A percentile compares a stretch with the other conserved stretches of the same genome.
Evolutionary conservation across 306 rosid species (phyloP).

Genomic region (Hippophae rhamnoides): DNA sequence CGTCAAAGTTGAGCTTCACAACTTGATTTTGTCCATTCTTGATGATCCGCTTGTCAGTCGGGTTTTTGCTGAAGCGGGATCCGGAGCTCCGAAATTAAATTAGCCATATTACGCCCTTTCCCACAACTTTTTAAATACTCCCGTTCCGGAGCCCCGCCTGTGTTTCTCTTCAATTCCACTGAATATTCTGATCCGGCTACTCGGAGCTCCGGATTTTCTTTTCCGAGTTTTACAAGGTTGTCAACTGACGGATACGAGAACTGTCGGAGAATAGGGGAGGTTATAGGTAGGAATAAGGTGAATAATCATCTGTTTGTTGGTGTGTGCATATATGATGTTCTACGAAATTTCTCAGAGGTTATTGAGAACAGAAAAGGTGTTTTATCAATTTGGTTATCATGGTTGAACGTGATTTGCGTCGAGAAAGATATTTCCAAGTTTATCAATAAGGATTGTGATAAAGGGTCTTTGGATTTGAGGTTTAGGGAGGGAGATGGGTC

Average conservation of each 20-base stretch:
- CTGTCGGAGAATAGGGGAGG: conserved; percentile 60
- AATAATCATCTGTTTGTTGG: conserved; percentile 79
- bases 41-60: conserved; percentile 96
- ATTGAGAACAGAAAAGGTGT: conserved; percentile 34
- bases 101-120: conserved; percentile 64
- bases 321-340: conserved; percentile 50
- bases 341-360: conserved; percentile 37
- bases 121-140: conserved; percentile 50
- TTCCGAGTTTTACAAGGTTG: conserved; percentile 18
- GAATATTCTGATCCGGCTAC: conserved; percentile 32
- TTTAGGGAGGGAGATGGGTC: conserved; percentile 40
- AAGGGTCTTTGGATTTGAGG: conserved; percentile 21
- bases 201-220: conserved; percentile 38
- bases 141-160: conserved; percentile 49
- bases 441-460: conserved; percentile 22
- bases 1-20: conserved; percentile 82
- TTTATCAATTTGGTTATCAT: conserved; percentile 44
- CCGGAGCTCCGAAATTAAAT: conserved; percentile 89
- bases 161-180: conserved; percentile 53
- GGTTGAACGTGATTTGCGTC: conserved; percentile 39
- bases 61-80: conserved; percentile 88
- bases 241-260: conserved; percentile 34
- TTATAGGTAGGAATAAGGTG: conserved; percentile 40
- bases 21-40: conserved; percentile 62
- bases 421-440: conserved; percentile 37